Conservation (phyloP, 2,329 filamentous ascomycete genomes). For the Phialophora expanda region DNA sequence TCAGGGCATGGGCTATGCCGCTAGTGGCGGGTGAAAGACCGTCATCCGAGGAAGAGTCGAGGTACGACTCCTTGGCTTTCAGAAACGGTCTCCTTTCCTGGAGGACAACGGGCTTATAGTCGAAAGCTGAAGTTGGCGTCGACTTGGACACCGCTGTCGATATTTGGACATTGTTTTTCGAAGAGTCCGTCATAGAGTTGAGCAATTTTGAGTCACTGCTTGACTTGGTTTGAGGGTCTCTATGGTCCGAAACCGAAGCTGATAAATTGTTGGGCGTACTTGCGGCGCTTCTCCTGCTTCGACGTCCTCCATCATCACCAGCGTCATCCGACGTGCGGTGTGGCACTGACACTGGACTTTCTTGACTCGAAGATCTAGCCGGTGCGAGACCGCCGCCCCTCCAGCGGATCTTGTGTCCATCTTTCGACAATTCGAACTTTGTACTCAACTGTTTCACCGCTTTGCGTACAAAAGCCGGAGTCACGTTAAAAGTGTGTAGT, state of each 20-base stretch:
- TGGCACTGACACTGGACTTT: slow-evolving; percentile 19
- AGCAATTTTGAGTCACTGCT: slow-evolving; percentile 17
- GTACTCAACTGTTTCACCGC: slow-evolving; percentile 73
- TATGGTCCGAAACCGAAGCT: slow-evolving; percentile 31
- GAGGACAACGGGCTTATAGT: slow-evolving; percentile 57
- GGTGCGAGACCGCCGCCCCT: slow-evolving; percentile 72
- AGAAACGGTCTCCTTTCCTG: slow-evolving; percentile 46
- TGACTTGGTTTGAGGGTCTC: slow-evolving; percentile 3
- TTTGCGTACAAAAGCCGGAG: slow-evolving; percentile 74
- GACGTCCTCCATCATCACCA: slow-evolving; percentile 47
- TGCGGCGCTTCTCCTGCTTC: slow-evolving; percentile 54
- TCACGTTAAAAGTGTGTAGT: slow-evolving; percentile 83
- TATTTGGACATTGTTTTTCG: slow-evolving; percentile 23
- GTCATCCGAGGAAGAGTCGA: slow-evolving; percentile 56
- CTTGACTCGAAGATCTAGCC: slow-evolving; percentile 64
- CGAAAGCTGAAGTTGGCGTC: slow-evolving; percentile 29
- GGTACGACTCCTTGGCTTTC: slow-evolving; percentile 52
- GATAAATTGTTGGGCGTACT: slow-evolving; percentile 50
- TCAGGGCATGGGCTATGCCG: slow-evolving; percentile 53
- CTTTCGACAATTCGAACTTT: slow-evolving; percentile 76
- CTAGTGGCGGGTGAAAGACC: slow-evolving; percentile 55
- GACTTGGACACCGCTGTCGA: slow-evolving; percentile 27
- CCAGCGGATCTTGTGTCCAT: slow-evolving; percentile 82
- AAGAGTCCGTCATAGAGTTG: slow-evolving; percentile 21
- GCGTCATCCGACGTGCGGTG: slow-evolving; percentile 25